A percentile compares a stretch with the other conserved stretches of the same genome.
phyloP scores from a whole-genome alignment of 116 monocot species.

The Cymodocea nodosa region DNA sequence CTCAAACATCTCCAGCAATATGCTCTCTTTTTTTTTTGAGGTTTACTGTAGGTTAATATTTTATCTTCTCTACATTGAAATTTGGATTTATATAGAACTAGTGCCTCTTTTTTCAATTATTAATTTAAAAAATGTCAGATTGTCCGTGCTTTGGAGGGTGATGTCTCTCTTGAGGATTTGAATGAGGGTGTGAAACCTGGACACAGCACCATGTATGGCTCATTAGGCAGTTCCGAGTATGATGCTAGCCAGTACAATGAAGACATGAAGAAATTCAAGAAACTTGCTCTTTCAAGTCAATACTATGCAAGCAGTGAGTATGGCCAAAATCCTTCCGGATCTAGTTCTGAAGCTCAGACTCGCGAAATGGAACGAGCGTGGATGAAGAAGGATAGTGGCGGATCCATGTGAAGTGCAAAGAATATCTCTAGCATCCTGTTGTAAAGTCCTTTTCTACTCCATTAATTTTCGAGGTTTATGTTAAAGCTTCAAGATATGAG shows the following conservation, averaged over 20 bases:
- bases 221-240: slow-evolving; percentile 33
- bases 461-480: too few species aligned
- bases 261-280: slow-evolving; percentile 45
- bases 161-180: slow-evolving; percentile 58
- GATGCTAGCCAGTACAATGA: slow-evolving; percentile 34
- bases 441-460: not conserved
- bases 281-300: slow-evolving; percentile 35
- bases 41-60: too few species aligned
- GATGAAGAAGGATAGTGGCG: slow-evolving; percentile 25
- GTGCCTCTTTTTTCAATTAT: not conserved
- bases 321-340: slow-evolving; percentile 28
- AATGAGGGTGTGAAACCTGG: slow-evolving; percentile 63
- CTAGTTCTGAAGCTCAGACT: slow-evolving; percentile 37
- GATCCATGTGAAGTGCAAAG: slow-evolving; percentile 6
- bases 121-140: slow-evolving; percentile 28
- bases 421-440: not conserved
- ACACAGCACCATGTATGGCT: slow-evolving; percentile 34
- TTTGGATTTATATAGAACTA: not conserved
- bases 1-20: not conserved
- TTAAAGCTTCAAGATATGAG: too few species aligned
- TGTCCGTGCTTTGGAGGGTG: slow-evolving; percentile 71
- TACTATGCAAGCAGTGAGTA: slow-evolving; percentile 38
- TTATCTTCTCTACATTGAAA: not conserved
- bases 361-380: slow-evolving; percentile 35
- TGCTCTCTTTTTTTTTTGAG: too few species aligned